phyloP scores from a whole-genome alignment of 768 basidiomycete species.

The Boletus pseudopeckii region DNA sequence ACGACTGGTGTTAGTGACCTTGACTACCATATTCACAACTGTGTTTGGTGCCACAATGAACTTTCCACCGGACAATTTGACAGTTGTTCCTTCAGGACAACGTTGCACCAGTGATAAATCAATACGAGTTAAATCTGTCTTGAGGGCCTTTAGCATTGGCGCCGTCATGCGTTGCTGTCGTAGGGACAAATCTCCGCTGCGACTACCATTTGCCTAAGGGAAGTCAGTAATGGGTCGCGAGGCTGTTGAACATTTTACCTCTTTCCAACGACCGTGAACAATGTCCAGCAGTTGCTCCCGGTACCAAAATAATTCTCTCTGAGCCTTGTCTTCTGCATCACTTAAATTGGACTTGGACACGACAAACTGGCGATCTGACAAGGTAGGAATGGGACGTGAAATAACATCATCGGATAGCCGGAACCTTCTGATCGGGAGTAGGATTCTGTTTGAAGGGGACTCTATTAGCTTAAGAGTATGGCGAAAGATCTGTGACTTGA shows the following conservation, averaged over 20 bases:
- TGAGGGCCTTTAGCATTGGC: slow-evolving; percentile 76
- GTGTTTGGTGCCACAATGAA: slow-evolving; percentile 55
- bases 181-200: slow-evolving; percentile 74
- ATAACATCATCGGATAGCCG: slow-evolving; percentile 54
- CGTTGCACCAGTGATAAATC: slow-evolving; percentile 47
- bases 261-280: slow-evolving; percentile 76
- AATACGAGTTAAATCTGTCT: slow-evolving; percentile 62
- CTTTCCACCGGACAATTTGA: slow-evolving; percentile 32
- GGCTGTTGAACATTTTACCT: slow-evolving; percentile 45
- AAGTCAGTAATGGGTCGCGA: not conserved
- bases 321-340: slow-evolving; percentile 52
- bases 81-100: slow-evolving; percentile 17
- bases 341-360: slow-evolving; percentile 71
- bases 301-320: slow-evolving; percentile 94
- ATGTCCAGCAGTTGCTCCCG: slow-evolving; percentile 78
- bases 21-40: slow-evolving; percentile 57
- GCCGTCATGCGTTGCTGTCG: slow-evolving; percentile 73
- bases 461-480: slow-evolving; percentile 4
- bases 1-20: slow-evolving; percentile 68
- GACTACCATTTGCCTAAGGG: slow-evolving; percentile 69
- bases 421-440: slow-evolving; percentile 72
- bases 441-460: slow-evolving; percentile 40
- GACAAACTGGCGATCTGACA: slow-evolving; percentile 89
- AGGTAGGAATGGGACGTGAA: slow-evolving; percentile 72
- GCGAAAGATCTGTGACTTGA: not conserved